Base-by-base conservation (phyloP, 192 early-diverging fungal genomes). In the Helicostylum pulchrum region DNA sequence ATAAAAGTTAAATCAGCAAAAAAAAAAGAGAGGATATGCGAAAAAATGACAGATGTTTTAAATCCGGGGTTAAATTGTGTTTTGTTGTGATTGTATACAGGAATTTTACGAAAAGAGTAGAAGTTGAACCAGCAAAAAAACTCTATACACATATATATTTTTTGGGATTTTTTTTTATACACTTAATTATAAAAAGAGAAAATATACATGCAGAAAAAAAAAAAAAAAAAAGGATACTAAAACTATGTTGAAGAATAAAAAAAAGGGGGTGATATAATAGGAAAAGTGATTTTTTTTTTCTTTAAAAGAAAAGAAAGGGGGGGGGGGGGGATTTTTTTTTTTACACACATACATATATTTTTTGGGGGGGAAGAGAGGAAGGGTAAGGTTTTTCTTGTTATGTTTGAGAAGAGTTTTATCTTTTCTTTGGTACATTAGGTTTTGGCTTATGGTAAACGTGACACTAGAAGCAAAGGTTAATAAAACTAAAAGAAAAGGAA, bases 401-500 rank as follows among this genome's bases (percentile, higher is more conserved):
- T 57, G 19, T 10, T 10, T 39, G 7, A 26, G 26, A 26, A 26
- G 2, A 43, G 36, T 42, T 58, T 32, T 36, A 50, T 39, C 59
- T 43, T 53, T 58, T 47, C 43, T 68, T 68, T 45, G 59, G 55
- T 36, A 51, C 26, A 58, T 36, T 48, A 30, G 64, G 71, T 74
- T 89, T 88, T 20, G 88, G 87, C 70, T 88, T 91, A 70, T 88
- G 80, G 50, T 91, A 89, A 48, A 91, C 78, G 61, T 91, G 89
- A 68, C 89, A 92, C 80, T 73, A 53, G 0, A 54, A 42, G 20
- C 43, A 65, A n/a, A 39, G 17, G 14, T 11, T 39, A 9, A 39
- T 10, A 39, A 3, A 45, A 32, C 43, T 20, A 36, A 30, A 20
- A 23, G 15, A 30, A 50, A 26, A 36, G 15, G 30, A 45, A 54